Conservation (phyloP, 345 rosid species). For the Citrus maxima region DNA sequence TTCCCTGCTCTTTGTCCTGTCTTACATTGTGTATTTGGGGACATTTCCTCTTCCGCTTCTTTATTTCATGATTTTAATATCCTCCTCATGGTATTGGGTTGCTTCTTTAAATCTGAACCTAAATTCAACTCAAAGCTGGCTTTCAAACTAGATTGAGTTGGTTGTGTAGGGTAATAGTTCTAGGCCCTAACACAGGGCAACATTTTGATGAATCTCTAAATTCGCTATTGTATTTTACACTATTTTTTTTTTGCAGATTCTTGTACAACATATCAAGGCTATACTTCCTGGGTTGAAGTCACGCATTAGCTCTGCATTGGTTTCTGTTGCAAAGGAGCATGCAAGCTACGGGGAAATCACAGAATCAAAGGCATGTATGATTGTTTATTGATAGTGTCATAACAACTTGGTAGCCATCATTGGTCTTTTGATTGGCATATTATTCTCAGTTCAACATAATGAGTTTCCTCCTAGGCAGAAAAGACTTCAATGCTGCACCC, state of each 20-base stretch:
- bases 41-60: not conserved
- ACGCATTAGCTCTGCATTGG: constrained; percentile 61
- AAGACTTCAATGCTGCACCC: not conserved
- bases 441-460: not conserved
- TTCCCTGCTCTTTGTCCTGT: not conserved
- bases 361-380: constrained; percentile 67
- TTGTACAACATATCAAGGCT: constrained; percentile 81
- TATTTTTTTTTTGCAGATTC: constrained; percentile 48
- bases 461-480: not conserved
- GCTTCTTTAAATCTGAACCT: not conserved
- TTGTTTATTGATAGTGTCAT: not conserved
- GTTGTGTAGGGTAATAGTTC: not conserved
- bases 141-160: not conserved
- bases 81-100: not conserved
- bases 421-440: not conserved
- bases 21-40: not conserved
- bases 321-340: constrained; percentile 84
- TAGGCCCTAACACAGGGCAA: not conserved
- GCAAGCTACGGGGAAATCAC: constrained; percentile 89
- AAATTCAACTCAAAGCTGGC: not conserved
- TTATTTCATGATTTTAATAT: not conserved
- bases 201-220: not conserved
- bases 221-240: not conserved
- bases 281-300: constrained; percentile 85
- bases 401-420: not conserved